Base-by-base conservation (phyloP, 305 asterid genomes). In the Ruellia speciosa region DNA sequence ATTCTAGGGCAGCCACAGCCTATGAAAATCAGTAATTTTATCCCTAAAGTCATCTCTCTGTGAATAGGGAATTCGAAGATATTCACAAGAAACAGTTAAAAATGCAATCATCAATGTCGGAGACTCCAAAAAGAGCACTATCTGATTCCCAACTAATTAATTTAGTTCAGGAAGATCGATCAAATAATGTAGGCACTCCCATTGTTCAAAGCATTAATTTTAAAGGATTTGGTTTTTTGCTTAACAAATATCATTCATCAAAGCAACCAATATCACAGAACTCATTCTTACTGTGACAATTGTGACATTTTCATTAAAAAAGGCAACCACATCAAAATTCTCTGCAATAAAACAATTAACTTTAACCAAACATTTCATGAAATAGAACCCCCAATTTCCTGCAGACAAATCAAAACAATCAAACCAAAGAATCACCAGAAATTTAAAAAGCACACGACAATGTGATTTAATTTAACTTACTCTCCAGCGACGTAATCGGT, bases 401-500 rank as follows among this genome's bases (percentile, higher is more conserved):
- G n/a, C n/a, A 43, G 4, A 61, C 1, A 62, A 31, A 52, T 48
- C 54, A n/a, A 53, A 41, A 31, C n/a, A 3, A 18, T 9, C 1
- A 1, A 24, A 61, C 46, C 52, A 19, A 50, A 24, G 31, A 66
- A 43, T 35, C 47, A 18, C 18, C 6, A 0, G 31, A 4, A 24
- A 24, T 2, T 24, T 24, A 2, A 24, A 61, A 18, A 24, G 66
- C 52, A 1, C 8, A 40, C 14, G 62, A 9, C 49, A 58, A 66
- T 43, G 59, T 12, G 24, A 39, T 40, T 40, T 2, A 24, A 37
- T 10, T 13, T 43, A 67, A 69, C 95, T 72, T 69, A 90, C 98
- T 80, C 98, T 77, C 96, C 98, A 87, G 56, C 85, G 62, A 47
- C 79, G 85, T 68, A 90, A 62, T 55, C 90, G 78, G 63, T 90